Percentiles rank a stretch among this genome's conserved stretches.
These are phyloP conservation scores for Puccinia polysora DNA, from an alignment of 1,284 basidiomycete genomes.

Conservation along the genomic window DNA sequence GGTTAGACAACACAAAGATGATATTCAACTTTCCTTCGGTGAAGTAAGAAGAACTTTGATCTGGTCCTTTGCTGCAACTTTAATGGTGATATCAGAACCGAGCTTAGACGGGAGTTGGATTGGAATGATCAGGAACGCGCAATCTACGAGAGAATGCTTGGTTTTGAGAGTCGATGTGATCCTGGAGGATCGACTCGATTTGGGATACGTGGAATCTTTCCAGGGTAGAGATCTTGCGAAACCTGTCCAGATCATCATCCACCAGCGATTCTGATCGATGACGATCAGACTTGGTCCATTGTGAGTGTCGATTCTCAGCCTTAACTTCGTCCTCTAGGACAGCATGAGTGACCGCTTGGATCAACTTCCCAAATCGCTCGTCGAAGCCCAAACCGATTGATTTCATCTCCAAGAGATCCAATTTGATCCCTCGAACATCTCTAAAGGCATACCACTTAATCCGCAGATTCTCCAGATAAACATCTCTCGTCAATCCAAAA, in stretches of 20 bases:
- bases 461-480: slow-evolving; percentile 2
- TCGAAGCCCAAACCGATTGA: slow-evolving; percentile 14
- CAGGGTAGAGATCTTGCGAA: background rate
- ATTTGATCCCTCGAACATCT: slow-evolving; percentile 9
- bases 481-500: slow-evolving; percentile 20
- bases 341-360: background rate
- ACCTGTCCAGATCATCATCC: background rate
- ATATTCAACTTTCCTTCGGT: too few relatives aligned
- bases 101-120: too few relatives aligned
- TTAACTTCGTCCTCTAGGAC: slow-evolving; percentile 27
- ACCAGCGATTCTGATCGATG: background rate
- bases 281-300: background rate
- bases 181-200: slow-evolving; percentile 21
- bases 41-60: too few relatives aligned
- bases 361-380: slow-evolving; percentile 6
- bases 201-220: slow-evolving; percentile 6
- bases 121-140: background rate
- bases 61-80: too few relatives aligned
- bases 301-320: background rate
- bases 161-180: slow-evolving; percentile 24
- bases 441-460: background rate
- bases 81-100: too few relatives aligned
- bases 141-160: background rate
- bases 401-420: slow-evolving; percentile 29
- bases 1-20: too few relatives aligned